Evolutionary conservation across 306 rosid genomes (phyloP), one percentile per base, ranked within the genome.

Genomic region (Biancaea sappan): DNA sequence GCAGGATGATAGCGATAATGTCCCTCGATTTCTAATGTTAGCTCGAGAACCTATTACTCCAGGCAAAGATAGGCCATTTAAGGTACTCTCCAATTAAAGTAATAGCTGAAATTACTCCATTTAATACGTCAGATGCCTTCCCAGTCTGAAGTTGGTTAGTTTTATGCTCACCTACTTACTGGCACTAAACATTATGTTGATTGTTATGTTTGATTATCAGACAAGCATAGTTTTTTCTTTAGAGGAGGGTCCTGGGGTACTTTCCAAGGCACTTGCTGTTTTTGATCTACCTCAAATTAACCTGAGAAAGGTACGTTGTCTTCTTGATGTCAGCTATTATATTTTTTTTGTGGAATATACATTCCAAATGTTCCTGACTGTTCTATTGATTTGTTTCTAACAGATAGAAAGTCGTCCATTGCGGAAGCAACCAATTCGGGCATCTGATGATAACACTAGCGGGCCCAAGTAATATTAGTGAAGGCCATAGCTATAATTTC

Each of bases 21-120:
- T 94, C 79, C 92, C 99, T 54, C 95, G 97, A 34, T 94, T 94
- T 73, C 86, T 91, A 32, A 88, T 92, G 83, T 87, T 94, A 61
- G 99, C 99, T 0, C 91, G 99, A 71, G 96, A 94, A 65, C 99
- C 99, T 41, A 90, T 94, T 65, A 91, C 92, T 86, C 99, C 99
- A 1, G 93, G 97, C 83, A 88, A 80, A 58, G 93, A 92, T 84
- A 86, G 82, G 81, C 96, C 81, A 77, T 94, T 94, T 86, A 94
- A 94, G 99, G 99, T 92, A 67, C 61, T 38, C 24, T 70, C 34
- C 19, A 28, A 69, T 69, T 38, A 53, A 73, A 76, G 18, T 37
- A 73, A 19, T 69, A 56, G 50, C 25, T 51, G 67, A 54, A 73
- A 43, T 77, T 74, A 32, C 58, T 43, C 46, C 57, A 67, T 46